Evolutionary conservation across 805 yeast genomes (phyloP), one percentile per base, ranked within the genome.

Genomic region (Ogataea siamensis): DNA sequence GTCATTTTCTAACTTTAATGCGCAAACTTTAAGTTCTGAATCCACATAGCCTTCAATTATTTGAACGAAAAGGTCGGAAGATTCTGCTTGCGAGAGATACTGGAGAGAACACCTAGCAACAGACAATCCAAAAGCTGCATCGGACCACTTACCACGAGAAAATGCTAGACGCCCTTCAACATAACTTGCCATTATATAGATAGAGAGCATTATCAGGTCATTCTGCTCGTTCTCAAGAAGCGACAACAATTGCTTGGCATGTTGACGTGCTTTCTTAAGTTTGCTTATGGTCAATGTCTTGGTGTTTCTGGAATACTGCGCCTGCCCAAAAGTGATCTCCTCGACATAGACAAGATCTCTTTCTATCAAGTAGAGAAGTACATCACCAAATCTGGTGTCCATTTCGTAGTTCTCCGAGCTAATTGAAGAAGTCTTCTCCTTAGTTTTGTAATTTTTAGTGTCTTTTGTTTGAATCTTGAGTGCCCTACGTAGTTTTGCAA

Each of bases 281-380:
- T 85, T 84, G 18, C 88, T 74, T 8, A 70, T 55, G 50, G 83
- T 63, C 42, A 80, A 73, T 38, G 72, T 72, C n/a, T 73, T 66
- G 57, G 55, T 67, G 48, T 65, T 56, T 22, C 62, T 64, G 7
- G 75, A 69, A 9, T 71, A 67, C 42, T 74, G 73, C 27, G 77
- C 69, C 43, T 77, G 59, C 32, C 71, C 59, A 8, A 73, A 62
- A 43, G 75, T 74, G 37, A 79, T 68, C 58, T 83, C 88, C 57
- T 78, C 70, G 1, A 89, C 83, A 49, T 72, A 76, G 20, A 87
- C 68, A 55, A 80, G 66, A 49, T 87, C 85, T 55, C 96, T 74
- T 60, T 93, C 98, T 1, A 83, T 79, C n/a, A 73, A 71, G 40
- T 78, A 66, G 16, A 88, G 64, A n/a, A 78, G 59, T 17, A 87